Evolutionary conservation across 2,329 filamentous ascomycete genomes (phyloP).

Genomic region (Exserohilum turcica): DNA sequence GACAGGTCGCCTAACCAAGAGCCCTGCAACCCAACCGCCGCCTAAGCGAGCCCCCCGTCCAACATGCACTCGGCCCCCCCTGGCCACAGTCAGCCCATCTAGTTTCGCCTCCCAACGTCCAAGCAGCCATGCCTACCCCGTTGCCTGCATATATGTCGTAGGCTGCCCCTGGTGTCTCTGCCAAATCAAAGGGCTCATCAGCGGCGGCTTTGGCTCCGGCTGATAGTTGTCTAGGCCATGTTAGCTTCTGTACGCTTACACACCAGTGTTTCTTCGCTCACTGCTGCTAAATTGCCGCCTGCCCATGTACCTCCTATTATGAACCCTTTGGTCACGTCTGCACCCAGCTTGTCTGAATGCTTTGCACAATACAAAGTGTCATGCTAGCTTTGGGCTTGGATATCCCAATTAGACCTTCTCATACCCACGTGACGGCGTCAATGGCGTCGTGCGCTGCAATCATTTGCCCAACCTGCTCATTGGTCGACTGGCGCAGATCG

Average conservation of each 20-base stretch:
- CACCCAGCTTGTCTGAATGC: not conserved
- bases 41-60: conserved; percentile 22
- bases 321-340: not conserved
- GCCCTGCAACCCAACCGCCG: conserved; percentile 11
- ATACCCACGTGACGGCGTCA: conserved; percentile 1
- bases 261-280: no score
- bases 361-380: not conserved
- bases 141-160: conserved; percentile 57
- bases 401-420: no score
- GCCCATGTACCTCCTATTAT: not conserved
- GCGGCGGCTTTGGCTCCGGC: conserved; percentile 34
- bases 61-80: conserved; percentile 47
- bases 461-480: not conserved
- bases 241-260: not conserved
- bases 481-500: not conserved
- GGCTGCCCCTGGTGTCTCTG: conserved; percentile 44
- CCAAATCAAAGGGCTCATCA: conserved; percentile 33
- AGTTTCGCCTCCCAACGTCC: not conserved
- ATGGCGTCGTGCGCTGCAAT: not conserved
- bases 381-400: not conserved
- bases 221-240: conserved; percentile 30
- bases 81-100: not conserved
- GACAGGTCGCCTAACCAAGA: conserved; percentile 9
- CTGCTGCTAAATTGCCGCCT: not conserved
- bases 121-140: conserved; percentile 39